Percentiles rank a stretch among this genome's conserved stretches.
Evolutionary conservation across 2,329 filamentous ascomycete species (phyloP).

Genomic region (Daldinia sp.): DNA sequence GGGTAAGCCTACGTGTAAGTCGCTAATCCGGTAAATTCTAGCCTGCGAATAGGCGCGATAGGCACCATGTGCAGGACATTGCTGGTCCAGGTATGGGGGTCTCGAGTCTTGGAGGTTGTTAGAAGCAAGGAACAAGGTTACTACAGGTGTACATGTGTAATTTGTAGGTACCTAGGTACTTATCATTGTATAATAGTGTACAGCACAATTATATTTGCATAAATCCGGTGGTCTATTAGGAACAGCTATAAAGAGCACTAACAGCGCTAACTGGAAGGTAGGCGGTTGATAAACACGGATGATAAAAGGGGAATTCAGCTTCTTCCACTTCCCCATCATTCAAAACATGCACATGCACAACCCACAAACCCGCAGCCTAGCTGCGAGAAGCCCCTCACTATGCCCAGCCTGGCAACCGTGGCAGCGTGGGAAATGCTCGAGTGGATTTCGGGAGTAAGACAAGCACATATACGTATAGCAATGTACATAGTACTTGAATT

Average conservation of each 20-base stretch:
- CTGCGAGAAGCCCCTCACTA: constrained; percentile 19
- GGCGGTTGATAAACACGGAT: background rate
- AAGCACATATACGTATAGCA: background rate
- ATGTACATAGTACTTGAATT: background rate
- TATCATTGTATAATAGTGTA: constrained; percentile 1
- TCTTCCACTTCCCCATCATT: constrained; percentile 17
- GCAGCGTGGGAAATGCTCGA: constrained; percentile 14
- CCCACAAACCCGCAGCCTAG: too few relatives aligned
- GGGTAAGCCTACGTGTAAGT: constrained; percentile 29
- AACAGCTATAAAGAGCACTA: too few relatives aligned
- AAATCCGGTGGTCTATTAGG: background rate
- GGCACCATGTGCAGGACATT: constrained; percentile 28
- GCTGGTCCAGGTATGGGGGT: background rate
- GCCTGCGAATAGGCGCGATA: constrained; percentile 34
- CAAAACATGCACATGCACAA: constrained; percentile 28
- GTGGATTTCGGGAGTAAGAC: constrained; percentile 1
- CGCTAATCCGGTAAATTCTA: constrained; percentile 13
- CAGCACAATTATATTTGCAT: background rate
- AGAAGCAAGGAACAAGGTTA: constrained; percentile 29
- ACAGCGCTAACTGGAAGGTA: too few relatives aligned
- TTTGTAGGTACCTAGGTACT: constrained; percentile 5
- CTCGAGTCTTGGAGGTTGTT: background rate
- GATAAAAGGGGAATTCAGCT: constrained; percentile 17
- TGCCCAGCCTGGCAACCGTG: constrained; percentile 1
- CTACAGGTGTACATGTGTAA: background rate